Conservation (phyloP, 1,139 yeast species). For the Hansenula anomala region DNA sequence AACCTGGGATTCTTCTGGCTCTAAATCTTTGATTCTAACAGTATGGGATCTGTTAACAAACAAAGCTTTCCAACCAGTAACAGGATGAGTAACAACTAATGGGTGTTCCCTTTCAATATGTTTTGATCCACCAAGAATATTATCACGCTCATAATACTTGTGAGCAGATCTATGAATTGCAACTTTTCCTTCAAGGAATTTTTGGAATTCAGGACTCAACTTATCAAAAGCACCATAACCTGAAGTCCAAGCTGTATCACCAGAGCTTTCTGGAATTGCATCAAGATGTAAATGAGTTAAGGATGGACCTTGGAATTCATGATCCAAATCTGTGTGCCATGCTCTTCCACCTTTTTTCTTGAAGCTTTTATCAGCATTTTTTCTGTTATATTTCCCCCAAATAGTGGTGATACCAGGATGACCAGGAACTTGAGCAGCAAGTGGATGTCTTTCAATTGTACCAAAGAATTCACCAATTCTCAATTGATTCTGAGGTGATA, state of each 20-base stretch:
- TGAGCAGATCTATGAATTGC: slow-evolving; percentile 41
- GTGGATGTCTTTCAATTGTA: slow-evolving; percentile 42
- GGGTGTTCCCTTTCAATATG: slow-evolving; percentile 37
- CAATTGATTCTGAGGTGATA: slow-evolving; percentile 37
- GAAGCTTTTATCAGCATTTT: not conserved
- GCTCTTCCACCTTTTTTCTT: not conserved
- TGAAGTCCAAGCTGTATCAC: slow-evolving; percentile 45
- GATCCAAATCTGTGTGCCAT: slow-evolving; percentile 43
- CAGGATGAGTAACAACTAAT: slow-evolving; percentile 46
- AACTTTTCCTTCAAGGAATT: slow-evolving; percentile 42
- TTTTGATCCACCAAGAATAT: slow-evolving; percentile 39
- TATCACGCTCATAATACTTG: slow-evolving; percentile 32
- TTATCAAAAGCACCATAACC: slow-evolving; percentile 47
- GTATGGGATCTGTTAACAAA: slow-evolving; percentile 35
- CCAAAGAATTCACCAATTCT: slow-evolving; percentile 42
- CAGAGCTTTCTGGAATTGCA: slow-evolving; percentile 38
- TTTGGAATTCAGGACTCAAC: slow-evolving; percentile 40
- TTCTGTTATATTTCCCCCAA: slow-evolving; percentile 38
- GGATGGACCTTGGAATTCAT: slow-evolving; percentile 33
- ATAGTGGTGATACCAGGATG: slow-evolving; percentile 42
- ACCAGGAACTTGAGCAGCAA: slow-evolving; percentile 29
- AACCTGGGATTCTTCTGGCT: slow-evolving; percentile 2
- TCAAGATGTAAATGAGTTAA: slow-evolving; percentile 37
- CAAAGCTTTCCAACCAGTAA: slow-evolving; percentile 48
- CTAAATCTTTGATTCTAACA: slow-evolving; percentile 24